Evolutionary conservation across 2,329 filamentous ascomycete species (phyloP).

Genomic region (Cytospora schulzeri): DNA sequence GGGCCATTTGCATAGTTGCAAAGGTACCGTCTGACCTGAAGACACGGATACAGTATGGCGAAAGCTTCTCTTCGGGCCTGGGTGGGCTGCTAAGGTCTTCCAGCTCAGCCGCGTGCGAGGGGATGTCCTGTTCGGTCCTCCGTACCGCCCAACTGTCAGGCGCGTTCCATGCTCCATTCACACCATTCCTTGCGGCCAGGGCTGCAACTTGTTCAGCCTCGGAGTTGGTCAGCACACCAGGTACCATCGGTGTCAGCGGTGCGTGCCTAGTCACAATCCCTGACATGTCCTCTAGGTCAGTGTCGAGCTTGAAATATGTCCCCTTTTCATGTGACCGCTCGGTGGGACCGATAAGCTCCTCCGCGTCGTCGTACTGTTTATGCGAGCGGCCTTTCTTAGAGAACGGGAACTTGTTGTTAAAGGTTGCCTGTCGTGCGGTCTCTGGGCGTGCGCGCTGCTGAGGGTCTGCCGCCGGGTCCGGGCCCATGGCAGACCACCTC

Average conservation of each 20-base stretch:
- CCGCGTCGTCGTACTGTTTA: conserved; percentile 53
- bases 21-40: conserved; percentile 95
- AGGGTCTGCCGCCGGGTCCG: conserved; percentile 8
- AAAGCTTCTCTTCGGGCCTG: conserved; percentile 72
- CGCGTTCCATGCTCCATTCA: conserved; percentile 78
- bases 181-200: conserved; percentile 34
- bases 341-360: conserved; percentile 62
- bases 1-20: conserved; percentile 80
- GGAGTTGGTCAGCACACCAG: conserved; percentile 47
- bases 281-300: conserved; percentile 86
- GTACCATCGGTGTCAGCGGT: conserved; percentile 71
- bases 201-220: conserved; percentile 46
- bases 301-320: conserved; percentile 77
- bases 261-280: conserved; percentile 77
- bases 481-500: conserved; percentile 31
- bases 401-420: conserved; percentile 66
- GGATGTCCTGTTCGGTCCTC: conserved; percentile 66
- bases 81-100: conserved; percentile 70
- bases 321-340: conserved; percentile 54
- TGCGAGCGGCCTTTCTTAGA: conserved; percentile 56
- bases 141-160: conserved; percentile 97
- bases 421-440: conserved; percentile 50
- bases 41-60: conserved; percentile 88
- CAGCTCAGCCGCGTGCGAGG: conserved; percentile 57
- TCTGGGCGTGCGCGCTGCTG: conserved; percentile 25